phyloP scores from a whole-genome alignment of 108 stramenopile genomes.

The Skeletonema marinoi region DNA sequence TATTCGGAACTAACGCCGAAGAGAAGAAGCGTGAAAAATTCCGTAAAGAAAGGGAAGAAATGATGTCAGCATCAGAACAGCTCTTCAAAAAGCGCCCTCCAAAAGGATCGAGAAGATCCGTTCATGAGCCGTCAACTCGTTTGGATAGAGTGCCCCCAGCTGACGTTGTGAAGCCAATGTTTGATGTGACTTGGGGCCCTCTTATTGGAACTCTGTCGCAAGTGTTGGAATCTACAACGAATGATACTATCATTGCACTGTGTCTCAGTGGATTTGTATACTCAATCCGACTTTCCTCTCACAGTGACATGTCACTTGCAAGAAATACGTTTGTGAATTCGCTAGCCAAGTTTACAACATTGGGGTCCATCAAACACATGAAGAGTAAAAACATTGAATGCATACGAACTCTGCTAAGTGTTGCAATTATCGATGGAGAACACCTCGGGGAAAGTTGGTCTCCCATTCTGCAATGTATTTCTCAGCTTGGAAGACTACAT shows the following conservation, averaged over 20 bases:
- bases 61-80: conserved; percentile 86
- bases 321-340: conserved; percentile 95
- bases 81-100: conserved; percentile 55
- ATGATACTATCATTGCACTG: conserved; percentile 76
- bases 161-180: conserved; percentile 92
- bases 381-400: conserved; percentile 94
- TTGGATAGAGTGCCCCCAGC: conserved; percentile 66
- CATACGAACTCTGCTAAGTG: conserved; percentile 88
- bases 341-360: conserved; percentile 93
- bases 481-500: conserved; percentile 88
- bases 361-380: conserved; percentile 93
- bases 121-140: conserved; percentile 7
- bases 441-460: conserved; percentile 95
- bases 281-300: conserved; percentile 77
- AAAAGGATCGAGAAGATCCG: conserved; percentile 14
- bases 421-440: conserved; percentile 95
- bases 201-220: conserved; percentile 93
- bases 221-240: conserved; percentile 81
- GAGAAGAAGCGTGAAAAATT: conserved; percentile 84
- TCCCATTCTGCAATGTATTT: conserved; percentile 94
- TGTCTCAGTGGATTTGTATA: conserved; percentile 90
- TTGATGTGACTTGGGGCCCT: conserved; percentile 99
- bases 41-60: conserved; percentile 93
- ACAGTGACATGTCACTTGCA: conserved; percentile 83
- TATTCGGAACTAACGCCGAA: conserved; percentile 65